A percentile compares a stretch with the other conserved stretches of the same genome.
phyloP scores from a whole-genome alignment of 805 yeast species.

The Ogataea siamensis region DNA sequence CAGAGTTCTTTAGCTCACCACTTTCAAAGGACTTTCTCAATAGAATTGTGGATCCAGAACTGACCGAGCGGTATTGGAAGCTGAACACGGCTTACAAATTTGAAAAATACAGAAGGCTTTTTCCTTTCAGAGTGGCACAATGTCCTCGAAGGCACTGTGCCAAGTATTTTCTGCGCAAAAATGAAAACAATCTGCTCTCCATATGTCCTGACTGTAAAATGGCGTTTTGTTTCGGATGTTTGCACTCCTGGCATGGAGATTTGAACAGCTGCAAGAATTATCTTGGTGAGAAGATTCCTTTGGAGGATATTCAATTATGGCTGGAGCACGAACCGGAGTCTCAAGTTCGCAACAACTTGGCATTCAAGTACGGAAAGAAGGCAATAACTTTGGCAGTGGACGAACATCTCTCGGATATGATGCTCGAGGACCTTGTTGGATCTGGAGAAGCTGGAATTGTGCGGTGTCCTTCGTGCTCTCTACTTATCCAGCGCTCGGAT shows the following conservation, averaged over 20 bases:
- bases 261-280: constrained; percentile 42
- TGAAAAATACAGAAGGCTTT: constrained; percentile 41
- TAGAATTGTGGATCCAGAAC: constrained; percentile 12
- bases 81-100: constrained; percentile 41
- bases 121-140: constrained; percentile 46
- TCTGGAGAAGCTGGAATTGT: constrained; percentile 42
- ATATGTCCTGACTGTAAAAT: constrained; percentile 48
- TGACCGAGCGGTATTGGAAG: constrained; percentile 38
- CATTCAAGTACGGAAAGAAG: constrained; percentile 44
- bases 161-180: constrained; percentile 45
- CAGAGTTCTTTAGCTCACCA: constrained; percentile 40
- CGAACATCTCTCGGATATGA: constrained; percentile 45
- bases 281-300: constrained; percentile 36
- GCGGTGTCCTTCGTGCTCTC: constrained; percentile 52
- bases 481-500: constrained; percentile 51
- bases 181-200: constrained; percentile 45
- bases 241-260: constrained; percentile 61
- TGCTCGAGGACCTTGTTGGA: constrained; percentile 43
- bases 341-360: constrained; percentile 29
- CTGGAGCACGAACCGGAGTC: constrained; percentile 36
- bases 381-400: constrained; percentile 41
- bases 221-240: constrained; percentile 57
- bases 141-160: constrained; percentile 51
- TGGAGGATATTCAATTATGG: constrained; percentile 37
- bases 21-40: constrained; percentile 37